Evolutionary conservation across 2,329 filamentous ascomycete genomes (phyloP).

Genomic region (Paraphaeosphaeria minitans): DNA sequence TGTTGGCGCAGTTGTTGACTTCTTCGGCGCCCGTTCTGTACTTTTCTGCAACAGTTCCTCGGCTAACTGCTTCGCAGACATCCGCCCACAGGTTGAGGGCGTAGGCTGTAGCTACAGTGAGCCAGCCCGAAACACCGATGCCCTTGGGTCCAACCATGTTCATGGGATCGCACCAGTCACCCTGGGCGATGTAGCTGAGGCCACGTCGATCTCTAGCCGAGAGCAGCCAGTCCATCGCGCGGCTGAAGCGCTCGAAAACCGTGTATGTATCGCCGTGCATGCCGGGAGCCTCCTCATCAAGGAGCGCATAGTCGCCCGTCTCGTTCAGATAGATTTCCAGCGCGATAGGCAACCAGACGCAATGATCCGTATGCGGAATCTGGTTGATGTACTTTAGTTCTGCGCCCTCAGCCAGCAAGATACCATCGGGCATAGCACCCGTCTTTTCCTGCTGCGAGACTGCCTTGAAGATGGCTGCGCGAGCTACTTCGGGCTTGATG

Average conservation of each 20-base stretch:
- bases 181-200: conserved; percentile 63
- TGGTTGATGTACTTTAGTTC: conserved; percentile 67
- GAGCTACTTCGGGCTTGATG: conserved; percentile 58
- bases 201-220: conserved; percentile 58
- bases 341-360: conserved; percentile 62
- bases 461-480: conserved; percentile 56
- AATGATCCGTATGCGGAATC: conserved; percentile 65
- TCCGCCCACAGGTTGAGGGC: conserved; percentile 60
- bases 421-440: conserved; percentile 64
- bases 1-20: conserved; percentile 58
- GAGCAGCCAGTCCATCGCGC: conserved; percentile 64
- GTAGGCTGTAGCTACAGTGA: conserved; percentile 61
- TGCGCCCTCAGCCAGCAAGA: conserved; percentile 59
- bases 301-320: conserved; percentile 59
- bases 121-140: conserved; percentile 63
- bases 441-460: conserved; percentile 60
- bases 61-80: conserved; percentile 55
- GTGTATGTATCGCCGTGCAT: conserved; percentile 55
- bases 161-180: conserved; percentile 66
- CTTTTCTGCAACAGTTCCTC: conserved; percentile 49
- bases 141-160: conserved; percentile 67
- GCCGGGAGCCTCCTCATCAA: conserved; percentile 52
- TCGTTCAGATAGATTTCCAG: conserved; percentile 62
- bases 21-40: conserved; percentile 53
- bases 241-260: conserved; percentile 60